Evolutionary conservation across 345 rosid genomes (phyloP).

Genomic region (Gossypium raimondii): DNA sequence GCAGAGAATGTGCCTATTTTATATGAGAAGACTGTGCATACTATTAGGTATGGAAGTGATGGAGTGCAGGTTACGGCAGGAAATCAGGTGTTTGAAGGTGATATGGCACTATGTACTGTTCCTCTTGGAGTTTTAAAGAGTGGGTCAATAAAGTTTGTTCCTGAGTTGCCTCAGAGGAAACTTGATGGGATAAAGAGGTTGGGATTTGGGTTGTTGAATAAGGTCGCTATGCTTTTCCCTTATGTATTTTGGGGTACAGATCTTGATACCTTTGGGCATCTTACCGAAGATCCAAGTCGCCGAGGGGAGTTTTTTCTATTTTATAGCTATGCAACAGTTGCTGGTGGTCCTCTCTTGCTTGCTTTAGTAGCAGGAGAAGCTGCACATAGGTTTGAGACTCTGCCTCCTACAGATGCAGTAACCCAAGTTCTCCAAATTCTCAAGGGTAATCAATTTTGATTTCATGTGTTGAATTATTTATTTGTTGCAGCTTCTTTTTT

Average conservation of each 20-base stretch:
- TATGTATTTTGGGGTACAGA: slow-evolving; percentile 86
- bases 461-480: neutral
- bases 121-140: slow-evolving; percentile 93
- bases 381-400: slow-evolving; percentile 90
- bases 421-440: slow-evolving; percentile 89
- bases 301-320: slow-evolving; percentile 92
- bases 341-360: slow-evolving; percentile 89
- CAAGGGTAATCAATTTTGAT: slow-evolving; percentile 46
- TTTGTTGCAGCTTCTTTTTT: neutral
- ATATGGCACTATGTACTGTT: slow-evolving; percentile 89
- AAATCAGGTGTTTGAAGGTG: slow-evolving; percentile 80
- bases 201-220: slow-evolving; percentile 91
- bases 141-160: slow-evolving; percentile 84
- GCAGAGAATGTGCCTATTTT: slow-evolving; percentile 86
- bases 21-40: slow-evolving; percentile 82
- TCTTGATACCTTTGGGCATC: slow-evolving; percentile 92
- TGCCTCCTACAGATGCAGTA: slow-evolving; percentile 95
- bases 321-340: slow-evolving; percentile 88
- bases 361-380: slow-evolving; percentile 99
- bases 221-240: slow-evolving; percentile 99
- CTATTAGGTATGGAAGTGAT: slow-evolving; percentile 77
- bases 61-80: slow-evolving; percentile 93
- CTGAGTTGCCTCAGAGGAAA: slow-evolving; percentile 96
- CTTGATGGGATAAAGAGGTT: slow-evolving; percentile 92
- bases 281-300: slow-evolving; percentile 65